A percentile compares a stretch with the other conserved stretches of the same genome.
Conservation (phyloP, 345 rosid species). For the Salix viminalis region DNA sequence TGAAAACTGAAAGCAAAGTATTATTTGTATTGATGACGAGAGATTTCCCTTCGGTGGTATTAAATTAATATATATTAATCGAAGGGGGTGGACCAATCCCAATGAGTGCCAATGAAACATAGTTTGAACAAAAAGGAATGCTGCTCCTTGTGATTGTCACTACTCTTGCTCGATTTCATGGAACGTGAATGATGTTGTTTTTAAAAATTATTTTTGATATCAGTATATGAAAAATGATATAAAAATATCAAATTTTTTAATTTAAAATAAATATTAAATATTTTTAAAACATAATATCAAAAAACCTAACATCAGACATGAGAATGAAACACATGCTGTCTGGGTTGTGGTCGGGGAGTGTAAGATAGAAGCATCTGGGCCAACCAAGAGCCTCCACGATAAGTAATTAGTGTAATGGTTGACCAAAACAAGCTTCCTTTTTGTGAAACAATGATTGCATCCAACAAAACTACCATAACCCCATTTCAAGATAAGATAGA, state of each 20-base stretch:
- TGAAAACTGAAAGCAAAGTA: too few species aligned
- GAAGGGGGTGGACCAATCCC: constrained; percentile 6
- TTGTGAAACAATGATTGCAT: constrained; percentile 21
- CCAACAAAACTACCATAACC: constrained; percentile 1
- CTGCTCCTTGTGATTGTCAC: too few species aligned
- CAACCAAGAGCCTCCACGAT: constrained; percentile 12
- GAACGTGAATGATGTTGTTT: too few species aligned
- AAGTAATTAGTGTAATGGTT: constrained; percentile 8
- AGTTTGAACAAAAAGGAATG: constrained; percentile 9
- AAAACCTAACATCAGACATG: too few species aligned
- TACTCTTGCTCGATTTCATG: too few species aligned
- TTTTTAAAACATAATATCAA: too few species aligned
- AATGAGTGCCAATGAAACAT: constrained; percentile 12
- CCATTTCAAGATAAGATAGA: constrained; percentile 8
- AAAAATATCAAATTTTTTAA: too few species aligned
- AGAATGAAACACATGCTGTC: constrained; percentile 4
- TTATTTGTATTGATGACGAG: too few species aligned
- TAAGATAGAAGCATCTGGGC: constrained; percentile 8
- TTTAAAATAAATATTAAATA: too few species aligned
- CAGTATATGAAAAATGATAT: fast-evolving
- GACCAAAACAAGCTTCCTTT: constrained; percentile 17
- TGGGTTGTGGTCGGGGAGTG: constrained; percentile 9
- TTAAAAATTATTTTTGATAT: too few species aligned
- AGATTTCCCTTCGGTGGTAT: background rate
- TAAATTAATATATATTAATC: too few species aligned